A percentile compares a stretch with the other conserved stretches of the same genome.
Evolutionary conservation across 495 filamentous ascomycete species (phyloP).

Genomic region (Lindgomyces ingoldianus): DNA sequence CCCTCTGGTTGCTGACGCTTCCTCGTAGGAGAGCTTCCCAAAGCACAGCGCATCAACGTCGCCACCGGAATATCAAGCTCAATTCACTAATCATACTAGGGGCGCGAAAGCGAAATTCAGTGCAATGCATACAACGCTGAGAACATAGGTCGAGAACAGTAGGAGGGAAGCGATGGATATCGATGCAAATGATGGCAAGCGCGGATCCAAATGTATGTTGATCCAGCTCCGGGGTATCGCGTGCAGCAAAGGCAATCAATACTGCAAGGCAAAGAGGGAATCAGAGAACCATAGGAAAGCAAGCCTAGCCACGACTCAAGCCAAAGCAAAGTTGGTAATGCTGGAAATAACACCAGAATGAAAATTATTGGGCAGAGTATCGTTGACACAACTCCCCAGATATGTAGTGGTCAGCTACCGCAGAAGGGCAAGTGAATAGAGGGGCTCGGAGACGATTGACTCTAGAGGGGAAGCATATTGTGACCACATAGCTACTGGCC

Average conservation of each 20-base stretch:
- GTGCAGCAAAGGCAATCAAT: not conserved
- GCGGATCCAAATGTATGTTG: not conserved
- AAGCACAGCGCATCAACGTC: not conserved
- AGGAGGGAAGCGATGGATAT: not conserved
- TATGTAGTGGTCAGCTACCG: too few relatives aligned
- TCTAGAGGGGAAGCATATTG: not conserved
- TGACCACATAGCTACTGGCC: constrained; percentile 22
- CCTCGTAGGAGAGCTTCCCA: too few relatives aligned
- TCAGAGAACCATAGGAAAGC: not conserved
- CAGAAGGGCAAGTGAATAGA: too few relatives aligned
- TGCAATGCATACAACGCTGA: constrained; percentile 2
- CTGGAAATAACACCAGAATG: not conserved
- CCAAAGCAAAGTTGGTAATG: not conserved
- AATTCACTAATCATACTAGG: too few relatives aligned
- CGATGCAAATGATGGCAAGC: not conserved
- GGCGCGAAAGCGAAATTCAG: too few relatives aligned
- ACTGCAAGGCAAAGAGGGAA: not conserved
- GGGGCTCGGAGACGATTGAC: not conserved
- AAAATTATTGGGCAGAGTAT: not conserved
- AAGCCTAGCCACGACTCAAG: not conserved
- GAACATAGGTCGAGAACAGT: not conserved
- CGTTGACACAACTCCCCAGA: too few relatives aligned
- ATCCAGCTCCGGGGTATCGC: not conserved
- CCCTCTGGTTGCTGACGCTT: too few relatives aligned
- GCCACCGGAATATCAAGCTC: too few relatives aligned